Evolutionary conservation across 208 protist species (phyloP), one percentile per base, ranked within the genome.

Genomic region (Borovskyia barvae): DNA sequence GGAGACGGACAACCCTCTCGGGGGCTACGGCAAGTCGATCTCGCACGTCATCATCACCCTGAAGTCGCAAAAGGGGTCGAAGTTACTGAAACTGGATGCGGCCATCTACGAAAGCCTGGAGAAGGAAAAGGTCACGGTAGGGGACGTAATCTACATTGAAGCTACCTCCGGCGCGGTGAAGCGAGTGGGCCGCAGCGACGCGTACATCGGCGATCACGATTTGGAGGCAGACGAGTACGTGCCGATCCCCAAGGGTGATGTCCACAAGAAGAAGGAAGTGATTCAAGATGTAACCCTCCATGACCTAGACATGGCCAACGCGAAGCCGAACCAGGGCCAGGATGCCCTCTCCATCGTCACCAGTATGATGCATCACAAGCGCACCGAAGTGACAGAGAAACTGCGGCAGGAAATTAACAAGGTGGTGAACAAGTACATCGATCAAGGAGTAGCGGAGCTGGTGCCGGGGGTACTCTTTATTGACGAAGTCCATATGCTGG

Each of bases 121-220:
- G 72, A 99, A 99, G 78, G 97, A 99, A 82, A 99, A 99, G 67
- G 91, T 99, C 2, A 66, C 71, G 2, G 83, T 99, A 5, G 99
- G 99, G 17, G 99, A 99, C 77, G 98, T 99, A 30, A 99, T 99
- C 57, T 99, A 99, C 81, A 99, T 99, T 75, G 99, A 99, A 76
- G 95, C 96, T 2, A 99, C 94, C 80, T 98, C 93, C 28, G 98
- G 98, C 25, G 87, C 96, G 8, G 97, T 99, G 3, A 99, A 99
- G 76, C 81, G 93, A 7, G 93, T 98, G n/a, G 97, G 97, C 48
- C 80, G 97, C 26, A 97, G 82, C 20, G 97, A 99, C 77, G 85
- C 87, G 7, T 99, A 97, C 66, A 97, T 97, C 33, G 92, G 93
- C 39, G 97, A 99, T 66, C 89, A 96, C 68, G 97, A 99, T 77